Conservation (phyloP, 805 yeast species). For the Kuraishia hungarica region DNA sequence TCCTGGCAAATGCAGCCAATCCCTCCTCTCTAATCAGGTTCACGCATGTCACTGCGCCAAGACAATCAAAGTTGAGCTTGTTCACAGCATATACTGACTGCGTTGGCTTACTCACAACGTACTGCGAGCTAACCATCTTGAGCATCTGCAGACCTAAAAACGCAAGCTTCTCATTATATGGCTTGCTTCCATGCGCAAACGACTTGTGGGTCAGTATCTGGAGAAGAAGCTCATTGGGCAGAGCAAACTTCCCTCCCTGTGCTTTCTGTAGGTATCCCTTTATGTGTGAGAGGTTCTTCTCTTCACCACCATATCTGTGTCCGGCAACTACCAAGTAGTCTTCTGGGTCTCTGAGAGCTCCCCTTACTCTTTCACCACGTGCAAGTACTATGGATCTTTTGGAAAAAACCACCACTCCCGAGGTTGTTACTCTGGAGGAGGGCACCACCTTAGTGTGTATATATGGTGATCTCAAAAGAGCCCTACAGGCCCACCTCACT, state of each 20-base stretch:
- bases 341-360: slow-evolving; percentile 64
- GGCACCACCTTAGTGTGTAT: no score
- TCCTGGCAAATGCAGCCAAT: slow-evolving; percentile 43
- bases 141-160: slow-evolving; percentile 62
- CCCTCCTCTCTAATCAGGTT: slow-evolving; percentile 40
- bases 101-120: slow-evolving; percentile 21
- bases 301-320: slow-evolving; percentile 41
- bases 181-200: slow-evolving; percentile 84
- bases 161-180: slow-evolving; percentile 81
- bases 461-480: no score
- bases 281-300: slow-evolving; percentile 38
- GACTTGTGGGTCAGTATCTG: slow-evolving; percentile 92
- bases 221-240: slow-evolving; percentile 58
- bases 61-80: slow-evolving; percentile 44
- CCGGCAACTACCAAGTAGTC: slow-evolving; percentile 47
- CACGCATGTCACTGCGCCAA: slow-evolving; percentile 50
- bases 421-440: no score
- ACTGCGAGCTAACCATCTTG: slow-evolving; percentile 38
- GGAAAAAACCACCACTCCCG: neutral
- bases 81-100: slow-evolving; percentile 29
- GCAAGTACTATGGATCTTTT: slow-evolving; percentile 28
- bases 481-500: neutral
- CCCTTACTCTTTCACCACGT: slow-evolving; percentile 52
- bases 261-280: slow-evolving; percentile 32
- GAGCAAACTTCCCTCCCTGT: slow-evolving; percentile 30